Evolutionary conservation across 495 filamentous ascomycete species (phyloP), one percentile per base, ranked within the genome.

Genomic region (Penicillium pulvis): DNA sequence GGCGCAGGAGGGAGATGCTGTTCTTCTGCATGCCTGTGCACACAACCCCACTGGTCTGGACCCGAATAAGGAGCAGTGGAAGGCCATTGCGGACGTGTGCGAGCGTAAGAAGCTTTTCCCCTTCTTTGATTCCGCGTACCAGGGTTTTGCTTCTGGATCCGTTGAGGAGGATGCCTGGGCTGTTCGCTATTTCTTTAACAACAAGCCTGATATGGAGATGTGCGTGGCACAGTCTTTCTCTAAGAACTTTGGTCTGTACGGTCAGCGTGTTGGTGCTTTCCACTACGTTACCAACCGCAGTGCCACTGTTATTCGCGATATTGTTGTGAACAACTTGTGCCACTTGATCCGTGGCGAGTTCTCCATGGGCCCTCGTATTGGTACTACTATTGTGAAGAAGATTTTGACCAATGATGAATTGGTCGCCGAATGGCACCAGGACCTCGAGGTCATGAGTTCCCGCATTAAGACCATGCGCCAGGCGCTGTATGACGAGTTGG

Each of bases 1-100:
- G 23, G 75, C 79, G 0, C 61, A 74, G 50, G 67, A 73, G 55
- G 77, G 78, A 41, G 75, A 78, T 55, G 73, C 73, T 4, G 65
- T 83, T 36, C 62, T 84, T 16, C 71, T 84, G 33, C 81, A 84
- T 54, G 78, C 80, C 23, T 84, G 80, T 59, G 80, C 80, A 3
- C 81, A 84, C 66, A 84, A 84, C 64, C 81, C 81, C 19, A 84
- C 81, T 24, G 81, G 81, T 28, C 66, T 80, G 47, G 81, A 84
- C 57, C 80, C 80, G 23, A 75, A 61, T 51, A 75, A 75, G 62
- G 79, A 82, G 46, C 79, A 84, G 62, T 84, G 81, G 81, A 74
- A 75, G 47, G 72, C 71, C n/a, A 79, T 84, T 36, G 78, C 78
- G 16, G 70, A 76, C 30, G 41, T 80, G n/a, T 79, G 75, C 50